phyloP scores from a whole-genome alignment of 768 basidiomycete species.

The Termitomyces sp. region DNA sequence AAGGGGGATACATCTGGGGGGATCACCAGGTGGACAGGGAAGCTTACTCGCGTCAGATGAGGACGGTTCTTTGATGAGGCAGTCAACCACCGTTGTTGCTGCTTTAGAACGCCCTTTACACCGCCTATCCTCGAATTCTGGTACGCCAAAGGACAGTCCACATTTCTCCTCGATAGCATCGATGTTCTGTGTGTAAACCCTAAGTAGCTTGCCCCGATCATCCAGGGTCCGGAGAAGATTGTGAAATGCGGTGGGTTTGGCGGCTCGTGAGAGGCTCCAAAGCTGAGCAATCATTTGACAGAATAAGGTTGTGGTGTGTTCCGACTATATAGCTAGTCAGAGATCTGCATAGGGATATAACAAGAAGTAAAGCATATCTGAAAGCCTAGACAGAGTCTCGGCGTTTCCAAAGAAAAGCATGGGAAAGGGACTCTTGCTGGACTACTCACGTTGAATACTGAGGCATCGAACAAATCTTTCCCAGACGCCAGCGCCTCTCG shows the following conservation, averaged over 20 bases:
- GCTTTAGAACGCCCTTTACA: constrained; percentile 47
- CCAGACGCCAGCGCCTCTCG: constrained; percentile 68
- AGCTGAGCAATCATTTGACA: constrained; percentile 89
- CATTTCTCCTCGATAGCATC: constrained; percentile 84
- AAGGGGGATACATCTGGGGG: constrained; percentile 83
- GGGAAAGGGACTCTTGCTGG: not conserved
- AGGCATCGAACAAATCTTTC: constrained; percentile 88
- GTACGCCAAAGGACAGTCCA: constrained; percentile 86
- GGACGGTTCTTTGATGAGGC: constrained; percentile 14
- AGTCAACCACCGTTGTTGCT: constrained; percentile 22
- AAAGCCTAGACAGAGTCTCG: constrained; percentile 4
- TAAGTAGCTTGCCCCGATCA: constrained; percentile 68
- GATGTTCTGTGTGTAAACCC: constrained; percentile 94
- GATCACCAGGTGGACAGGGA: constrained; percentile 51
- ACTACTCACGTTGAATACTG: constrained; percentile 74
- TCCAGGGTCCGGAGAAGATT: constrained; percentile 70
- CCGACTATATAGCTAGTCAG: constrained; percentile 45
- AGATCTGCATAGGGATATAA: not conserved
- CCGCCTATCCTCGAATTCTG: constrained; percentile 59
- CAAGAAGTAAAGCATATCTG: not conserved
- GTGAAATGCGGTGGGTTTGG: constrained; percentile 82
- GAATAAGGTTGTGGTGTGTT: constrained; percentile 71
- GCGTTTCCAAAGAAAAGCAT: not conserved
- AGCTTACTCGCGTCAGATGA: constrained; percentile 27
- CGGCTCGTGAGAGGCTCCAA: constrained; percentile 66